Evolutionary conservation across 2,329 filamentous ascomycete genomes (phyloP), one percentile per base, ranked within the genome.

Genomic region (Xenoacremonium recifei): DNA sequence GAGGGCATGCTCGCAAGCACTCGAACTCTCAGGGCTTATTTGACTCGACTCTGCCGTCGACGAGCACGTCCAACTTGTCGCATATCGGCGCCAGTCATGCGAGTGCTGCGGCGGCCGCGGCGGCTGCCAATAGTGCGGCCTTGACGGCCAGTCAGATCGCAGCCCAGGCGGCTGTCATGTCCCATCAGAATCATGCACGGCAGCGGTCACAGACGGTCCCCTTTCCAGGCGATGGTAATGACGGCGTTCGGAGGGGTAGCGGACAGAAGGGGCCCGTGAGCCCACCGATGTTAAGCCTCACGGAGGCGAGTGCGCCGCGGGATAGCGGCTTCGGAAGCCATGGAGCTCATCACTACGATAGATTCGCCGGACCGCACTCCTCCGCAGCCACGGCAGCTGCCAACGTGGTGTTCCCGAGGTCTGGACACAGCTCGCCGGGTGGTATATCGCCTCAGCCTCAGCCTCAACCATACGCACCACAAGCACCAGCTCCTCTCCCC

Each of bases 11-110:
- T 61, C 65, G 84, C 66, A 84, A 82, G 51, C 78, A 87, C 55
- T 87, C 87, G 47, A 80, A 85, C 53, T 86, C 80, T 7, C 85
- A 87, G 61, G 87, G 87, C 56, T 79, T 84, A 57, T 91, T 91
- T 59, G 87, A 91, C 60, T 80, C 86, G 31, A 82, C 77, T 17
- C 70, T 91, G 35, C 84, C 86, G 17, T 83, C 80, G 3, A 78
- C 77, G 34, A 75, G 68, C 54, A 69, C 66, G 3, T 79, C 78
- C 50, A 82, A 77, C 60, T 67, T 77, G 40, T 72, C 72, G 19
- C 72, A 77, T 30, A 59, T 75, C 45, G 64, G 68, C 60, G 67
- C 75, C 63, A 66, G 69, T 41, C 66, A 71, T 39, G 56, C 50
- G 11, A 60, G 64, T 57, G 82, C 64, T 65, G 67, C 66, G 32